Base-by-base conservation (phyloP, 495 filamentous ascomycete species). In the Niebla homalea region DNA sequence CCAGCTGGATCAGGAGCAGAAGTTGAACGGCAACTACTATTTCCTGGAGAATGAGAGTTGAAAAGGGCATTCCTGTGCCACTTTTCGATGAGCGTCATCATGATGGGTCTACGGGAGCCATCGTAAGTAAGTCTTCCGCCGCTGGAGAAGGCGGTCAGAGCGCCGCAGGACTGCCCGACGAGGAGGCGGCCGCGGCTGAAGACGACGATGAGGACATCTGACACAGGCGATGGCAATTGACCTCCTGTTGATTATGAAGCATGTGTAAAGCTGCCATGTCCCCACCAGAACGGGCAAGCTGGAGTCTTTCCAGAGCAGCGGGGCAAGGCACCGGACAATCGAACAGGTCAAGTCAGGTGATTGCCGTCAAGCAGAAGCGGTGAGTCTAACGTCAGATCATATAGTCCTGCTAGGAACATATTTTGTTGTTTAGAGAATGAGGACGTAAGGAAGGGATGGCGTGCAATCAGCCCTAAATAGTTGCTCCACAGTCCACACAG, bases 1-100 rank as follows among this genome's bases (percentile, higher is more conserved):
- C 64, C 93, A 97, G 69, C 71, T 95, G 56, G 92, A 98, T 66
- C 89, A 95, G 64, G 92, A 96, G 62, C 92, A 98, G 74, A 98
- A 98, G 77, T 58, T 89, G 59, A 70, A 64, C 56, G 92, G 92
- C 54, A 97, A 96, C 69, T 97, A 84, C 72, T 94, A 92, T 83
- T 95, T 94, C 84, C 67, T 94, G 64, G 89, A 95, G 65, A 89
- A 94, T 58, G 80, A 87, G 67, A 82, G 72, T 72, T 90, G 76
- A 90, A 82, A 68, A 72, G 71, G 75, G 70, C 70, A 58, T 78
- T 58, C 59, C 68, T 59, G 59, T 58, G 51, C 67, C 56, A 67
- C 63, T 65, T 55, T 56, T 56, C 48, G 48, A 60, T 65, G 66
- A 70, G 64, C 66, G 58, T 51, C 64, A 68, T 57, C 69, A 70